Percentiles rank a stretch among this genome's conserved stretches.
These are phyloP conservation scores for Backusella tuberculispora DNA, from an alignment of 192 early-diverging fungal species.

Conservation along the genomic window DNA sequence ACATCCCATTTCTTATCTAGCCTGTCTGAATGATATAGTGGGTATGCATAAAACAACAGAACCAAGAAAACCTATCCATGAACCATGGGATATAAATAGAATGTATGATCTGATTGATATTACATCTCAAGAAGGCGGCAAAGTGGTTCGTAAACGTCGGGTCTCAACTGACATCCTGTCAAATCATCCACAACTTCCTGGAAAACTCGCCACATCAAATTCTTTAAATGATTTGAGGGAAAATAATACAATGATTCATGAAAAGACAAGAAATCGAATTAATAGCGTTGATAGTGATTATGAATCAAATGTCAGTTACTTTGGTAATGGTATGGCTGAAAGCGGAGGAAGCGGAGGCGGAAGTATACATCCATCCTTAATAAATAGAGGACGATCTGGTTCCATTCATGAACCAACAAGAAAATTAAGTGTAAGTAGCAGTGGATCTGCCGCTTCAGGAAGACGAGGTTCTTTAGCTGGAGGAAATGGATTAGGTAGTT, in stretches of 20 bases:
- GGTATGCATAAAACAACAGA: conserved; percentile 71
- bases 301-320: neutral
- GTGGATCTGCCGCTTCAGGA: neutral
- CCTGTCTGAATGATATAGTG: conserved; percentile 79
- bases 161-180: conserved; percentile 37
- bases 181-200: neutral
- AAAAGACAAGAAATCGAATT: conserved; percentile 43
- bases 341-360: too few species aligned
- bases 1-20: conserved; percentile 63
- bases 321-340: too few species aligned
- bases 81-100: neutral
- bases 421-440: conserved; percentile 32
- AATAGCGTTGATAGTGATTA: conserved; percentile 54
- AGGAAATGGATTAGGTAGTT: conserved; percentile 43
- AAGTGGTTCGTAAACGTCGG: conserved; percentile 40
- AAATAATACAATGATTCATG: neutral
- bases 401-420: conserved; percentile 20
- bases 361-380: too few species aligned
- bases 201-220: conserved; percentile 23
- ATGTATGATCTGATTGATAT: conserved; percentile 16
- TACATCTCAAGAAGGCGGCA: conserved; percentile 27
- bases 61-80: conserved; percentile 48
- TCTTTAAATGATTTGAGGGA: conserved; percentile 10
- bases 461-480: conserved; percentile 4
- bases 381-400: neutral